phyloP scores from a whole-genome alignment of 139 green algal genomes.

The Choricystis sp. region DNA sequence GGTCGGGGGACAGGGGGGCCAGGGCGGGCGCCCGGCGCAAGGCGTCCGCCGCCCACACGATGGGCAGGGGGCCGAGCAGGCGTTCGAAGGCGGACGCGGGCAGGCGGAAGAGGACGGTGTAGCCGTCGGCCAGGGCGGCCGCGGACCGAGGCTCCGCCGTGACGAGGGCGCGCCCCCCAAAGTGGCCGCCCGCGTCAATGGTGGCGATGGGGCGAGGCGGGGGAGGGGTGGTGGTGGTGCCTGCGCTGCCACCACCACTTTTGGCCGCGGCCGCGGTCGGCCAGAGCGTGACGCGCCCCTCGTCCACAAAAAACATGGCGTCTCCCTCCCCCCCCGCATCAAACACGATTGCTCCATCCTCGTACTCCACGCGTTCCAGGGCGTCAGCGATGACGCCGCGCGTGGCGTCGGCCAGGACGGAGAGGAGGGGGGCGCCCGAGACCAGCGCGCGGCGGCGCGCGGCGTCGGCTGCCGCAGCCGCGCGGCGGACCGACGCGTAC shows the following conservation, averaged over 20 bases:
- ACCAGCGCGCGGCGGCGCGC: conserved; percentile 40
- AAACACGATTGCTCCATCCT: conserved; percentile 25
- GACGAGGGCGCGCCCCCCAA: conserved; percentile 65
- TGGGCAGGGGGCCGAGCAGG: conserved; percentile 68
- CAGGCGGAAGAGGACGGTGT: conserved; percentile 41
- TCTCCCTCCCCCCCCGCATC: conserved; percentile 28
- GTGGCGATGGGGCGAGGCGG: neutral
- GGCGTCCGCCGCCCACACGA: conserved; percentile 66
- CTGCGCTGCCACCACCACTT: neutral
- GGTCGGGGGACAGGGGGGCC: conserved; percentile 44
- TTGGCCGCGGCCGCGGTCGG: too few relatives aligned
- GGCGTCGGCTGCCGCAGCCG: conserved; percentile 29
- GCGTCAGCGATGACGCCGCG: conserved; percentile 57
- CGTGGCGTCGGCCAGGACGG: conserved; percentile 42
- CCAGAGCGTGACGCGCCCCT: conserved; percentile 36
- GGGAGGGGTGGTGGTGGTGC: neutral
- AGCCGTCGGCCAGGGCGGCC: conserved; percentile 23
- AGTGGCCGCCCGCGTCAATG: conserved; percentile 39
- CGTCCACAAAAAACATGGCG: conserved; percentile 47
- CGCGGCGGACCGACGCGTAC: conserved; percentile 63
- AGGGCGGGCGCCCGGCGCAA: conserved; percentile 69
- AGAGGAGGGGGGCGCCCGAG: conserved; percentile 46
- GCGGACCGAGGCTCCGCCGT: conserved; percentile 19
- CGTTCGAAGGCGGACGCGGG: conserved; percentile 39
- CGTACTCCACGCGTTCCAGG: conserved; percentile 38